These are phyloP conservation scores for Globisporangium heterothallicum DNA, from an alignment of 352 stramenopile genomes.

Conservation along the genomic window DNA sequence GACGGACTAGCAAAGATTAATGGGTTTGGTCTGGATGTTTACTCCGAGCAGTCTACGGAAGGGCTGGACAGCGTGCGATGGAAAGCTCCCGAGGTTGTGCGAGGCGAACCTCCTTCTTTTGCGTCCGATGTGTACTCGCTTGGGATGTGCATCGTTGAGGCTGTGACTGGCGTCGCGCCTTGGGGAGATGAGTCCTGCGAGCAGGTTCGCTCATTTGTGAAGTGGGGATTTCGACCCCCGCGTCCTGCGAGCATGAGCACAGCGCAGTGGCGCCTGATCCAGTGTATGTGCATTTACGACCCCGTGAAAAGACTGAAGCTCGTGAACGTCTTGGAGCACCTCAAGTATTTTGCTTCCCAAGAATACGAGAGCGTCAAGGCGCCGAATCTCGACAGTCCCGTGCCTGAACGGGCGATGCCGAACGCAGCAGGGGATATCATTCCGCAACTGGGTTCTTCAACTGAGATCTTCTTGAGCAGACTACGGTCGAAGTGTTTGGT, in stretches of 20 bases:
- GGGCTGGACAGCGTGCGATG: neutral
- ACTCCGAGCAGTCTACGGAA: neutral
- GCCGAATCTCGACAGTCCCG: neutral
- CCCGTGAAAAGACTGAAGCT: conserved; percentile 4
- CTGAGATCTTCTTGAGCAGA: neutral
- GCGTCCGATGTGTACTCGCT: conserved; percentile 44
- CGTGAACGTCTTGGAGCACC: conserved; percentile 2
- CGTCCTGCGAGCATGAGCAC: no score
- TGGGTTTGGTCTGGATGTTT: neutral
- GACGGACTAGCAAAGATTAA: conserved; percentile 3
- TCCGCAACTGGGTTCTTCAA: neutral
- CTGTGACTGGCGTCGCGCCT: conserved; percentile 5
- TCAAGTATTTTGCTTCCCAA: conserved; percentile 4
- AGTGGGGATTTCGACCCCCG: no score
- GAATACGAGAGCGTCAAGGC: neutral
- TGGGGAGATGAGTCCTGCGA: neutral
- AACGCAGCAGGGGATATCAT: neutral
- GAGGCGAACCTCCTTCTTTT: conserved; percentile 16
- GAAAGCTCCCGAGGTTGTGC: conserved; percentile 4
- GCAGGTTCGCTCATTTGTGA: no score
- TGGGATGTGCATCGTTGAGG: conserved; percentile 46
- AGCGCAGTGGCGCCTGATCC: conserved; percentile 10
- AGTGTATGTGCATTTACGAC: conserved; percentile 9
- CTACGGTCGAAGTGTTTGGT: neutral
- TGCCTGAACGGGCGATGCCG: neutral